Evolutionary conservation across 805 yeast genomes (phyloP), one percentile per base, ranked within the genome.

Genomic region (Clavispora asparagi): DNA sequence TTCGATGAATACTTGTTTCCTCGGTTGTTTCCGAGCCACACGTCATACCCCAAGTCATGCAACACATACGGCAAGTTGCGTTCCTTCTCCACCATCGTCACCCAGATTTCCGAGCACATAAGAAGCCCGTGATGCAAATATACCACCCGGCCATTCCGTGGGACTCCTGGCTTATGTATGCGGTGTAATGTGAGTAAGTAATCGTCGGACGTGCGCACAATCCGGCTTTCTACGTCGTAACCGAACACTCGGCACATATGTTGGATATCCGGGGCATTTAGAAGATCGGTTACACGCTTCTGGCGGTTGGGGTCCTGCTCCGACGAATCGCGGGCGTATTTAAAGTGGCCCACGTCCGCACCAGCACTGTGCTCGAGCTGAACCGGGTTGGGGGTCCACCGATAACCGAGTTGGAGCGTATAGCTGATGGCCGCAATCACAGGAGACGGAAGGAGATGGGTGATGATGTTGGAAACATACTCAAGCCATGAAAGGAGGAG

Each of bases 1-100:
- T 90, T 90, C 49, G 84, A 82, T 3, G 95, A 85, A 67, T 92
- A 92, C 68, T 92, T 94, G 67, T 92, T 94, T 10, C 96, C 96
- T 47, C 96, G 74, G 59, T 88, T 89, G 63, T 88, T 89, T 1
- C 98, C 98, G 51, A 92, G 70, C 92, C 95, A 92, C 6, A 92
- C 97, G 60, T 92, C 99, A 63, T 81, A 92, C 1, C 97, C 97
- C 40, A 81, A 62, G 47, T 90, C 89, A 49, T 83, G 83, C 30
- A 92, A 72, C 2, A 80, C 68, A 61, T 87, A 85, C 0, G 98
- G 97, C 41, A 94, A 65, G 54, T 72, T 72, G 30, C 55, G 50
- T 33, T 68, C 48, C 29, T 61, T 60, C 16, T 70, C 67, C 31
- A 71, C 54, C 76, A 71, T 72, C 8, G 76, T 71, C 36, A 68